Conservation (phyloP, 352 stramenopile genomes). For the Pythium guiyangense region DNA sequence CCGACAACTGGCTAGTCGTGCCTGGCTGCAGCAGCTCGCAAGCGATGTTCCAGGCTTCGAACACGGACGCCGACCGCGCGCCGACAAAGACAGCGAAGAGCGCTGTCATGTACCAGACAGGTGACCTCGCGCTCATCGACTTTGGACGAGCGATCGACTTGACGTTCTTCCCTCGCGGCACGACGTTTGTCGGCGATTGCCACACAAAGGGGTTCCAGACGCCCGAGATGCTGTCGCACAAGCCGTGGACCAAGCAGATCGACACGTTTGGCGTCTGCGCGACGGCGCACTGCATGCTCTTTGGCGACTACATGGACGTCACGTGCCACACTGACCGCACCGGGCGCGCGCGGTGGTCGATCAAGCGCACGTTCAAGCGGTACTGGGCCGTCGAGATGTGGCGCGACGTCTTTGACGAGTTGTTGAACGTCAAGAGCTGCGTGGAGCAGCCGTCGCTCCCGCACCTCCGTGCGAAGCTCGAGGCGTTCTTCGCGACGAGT, state of each 20-base stretch:
- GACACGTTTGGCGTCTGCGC: conserved; percentile 80
- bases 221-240: conserved; percentile 75
- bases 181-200: conserved; percentile 65
- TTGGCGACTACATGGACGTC: conserved; percentile 83
- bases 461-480: conserved; percentile 34
- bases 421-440: conserved; percentile 75
- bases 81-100: conserved; percentile 11
- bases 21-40: conserved; percentile 17
- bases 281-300: conserved; percentile 79
- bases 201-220: conserved; percentile 84
- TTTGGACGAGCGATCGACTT: conserved; percentile 83
- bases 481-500: conserved; percentile 48
- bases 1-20: conserved; percentile 81
- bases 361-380: conserved; percentile 59
- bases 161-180: conserved; percentile 43
- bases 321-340: conserved; percentile 21
- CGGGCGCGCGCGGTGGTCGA: conserved; percentile 30
- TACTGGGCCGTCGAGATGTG: conserved; percentile 82
- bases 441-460: conserved; percentile 54
- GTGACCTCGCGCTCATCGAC: conserved; percentile 72
- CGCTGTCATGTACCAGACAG: conserved; percentile 20
- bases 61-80: background rate
- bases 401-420: conserved; percentile 56
- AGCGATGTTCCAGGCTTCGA: conserved; percentile 1
- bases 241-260: conserved; percentile 79